Evolutionary conservation across 345 rosid genomes (phyloP).

Genomic region (Lepidium sativum): DNA sequence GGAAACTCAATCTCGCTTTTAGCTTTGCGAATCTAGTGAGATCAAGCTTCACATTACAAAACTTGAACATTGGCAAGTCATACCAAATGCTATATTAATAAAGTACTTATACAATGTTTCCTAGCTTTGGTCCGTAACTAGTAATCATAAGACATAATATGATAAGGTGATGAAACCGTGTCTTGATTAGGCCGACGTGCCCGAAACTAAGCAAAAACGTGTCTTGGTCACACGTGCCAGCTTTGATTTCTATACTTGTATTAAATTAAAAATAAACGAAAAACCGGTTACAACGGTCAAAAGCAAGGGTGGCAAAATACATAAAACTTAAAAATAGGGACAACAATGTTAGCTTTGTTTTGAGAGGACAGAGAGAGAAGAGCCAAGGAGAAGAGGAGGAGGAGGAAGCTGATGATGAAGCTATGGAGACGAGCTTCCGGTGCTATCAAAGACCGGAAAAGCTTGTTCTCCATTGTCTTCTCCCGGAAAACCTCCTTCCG

Average conservation of each 20-base stretch:
- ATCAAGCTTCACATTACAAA: too few species aligned
- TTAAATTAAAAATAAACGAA: constrained; percentile 11
- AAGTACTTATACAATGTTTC: not conserved
- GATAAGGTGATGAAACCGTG: constrained; percentile 5
- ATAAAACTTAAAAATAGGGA: constrained; percentile 18
- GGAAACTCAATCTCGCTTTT: not conserved
- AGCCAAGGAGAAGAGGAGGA: not conserved
- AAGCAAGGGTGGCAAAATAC: constrained; percentile 2
- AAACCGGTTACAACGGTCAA: constrained; percentile 22
- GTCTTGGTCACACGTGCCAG: constrained; percentile 16
- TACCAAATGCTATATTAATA: too few species aligned
- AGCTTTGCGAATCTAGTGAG: not conserved
- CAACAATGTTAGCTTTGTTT: not conserved
- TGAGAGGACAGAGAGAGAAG: not conserved
- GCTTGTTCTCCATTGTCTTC: constrained; percentile 38
- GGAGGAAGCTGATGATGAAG: constrained; percentile 37
- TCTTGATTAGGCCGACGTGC: constrained; percentile 15
- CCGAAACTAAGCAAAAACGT: constrained; percentile 11
- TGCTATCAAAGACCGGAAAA: constrained; percentile 67
- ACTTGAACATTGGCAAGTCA: too few species aligned
- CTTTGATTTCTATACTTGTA: constrained; percentile 5
- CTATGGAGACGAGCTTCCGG: constrained; percentile 67
- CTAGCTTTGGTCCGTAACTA: not conserved
- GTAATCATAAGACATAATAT: not conserved
- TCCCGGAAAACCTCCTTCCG: constrained; percentile 28